phyloP scores from a whole-genome alignment of 2,329 filamentous ascomycete genomes.

The Coniella lustricola region DNA sequence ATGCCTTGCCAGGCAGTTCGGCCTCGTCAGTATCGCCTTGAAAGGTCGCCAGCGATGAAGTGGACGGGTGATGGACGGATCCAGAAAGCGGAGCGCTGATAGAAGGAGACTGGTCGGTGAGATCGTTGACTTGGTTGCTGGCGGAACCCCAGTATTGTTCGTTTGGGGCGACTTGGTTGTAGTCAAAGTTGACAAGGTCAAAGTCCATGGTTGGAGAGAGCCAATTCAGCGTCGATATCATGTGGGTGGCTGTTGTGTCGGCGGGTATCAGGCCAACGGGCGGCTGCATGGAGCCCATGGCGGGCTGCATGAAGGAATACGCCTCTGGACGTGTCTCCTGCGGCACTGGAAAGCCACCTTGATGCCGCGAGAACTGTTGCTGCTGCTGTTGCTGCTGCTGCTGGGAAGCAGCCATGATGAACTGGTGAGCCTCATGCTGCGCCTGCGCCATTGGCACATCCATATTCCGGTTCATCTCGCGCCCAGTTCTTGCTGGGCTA shows the following conservation, averaged over 20 bases:
- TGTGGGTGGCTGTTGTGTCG: slow-evolving; percentile 3
- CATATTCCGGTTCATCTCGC: neutral
- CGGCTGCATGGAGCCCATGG: neutral
- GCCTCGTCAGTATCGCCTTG: neutral
- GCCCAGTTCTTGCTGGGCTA: neutral
- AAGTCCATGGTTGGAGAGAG: slow-evolving; percentile 12
- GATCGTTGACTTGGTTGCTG: neutral
- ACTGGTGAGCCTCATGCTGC: too few species aligned
- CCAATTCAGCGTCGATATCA: slow-evolving; percentile 12
- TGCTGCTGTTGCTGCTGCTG: neutral
- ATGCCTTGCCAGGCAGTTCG: slow-evolving; percentile 1
- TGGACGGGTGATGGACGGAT: neutral
- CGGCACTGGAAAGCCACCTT: too few species aligned
- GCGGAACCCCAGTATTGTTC: slow-evolving; percentile 9
- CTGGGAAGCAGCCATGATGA: neutral
- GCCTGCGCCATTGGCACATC: too few species aligned
- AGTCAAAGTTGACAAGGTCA: slow-evolving; percentile 5
- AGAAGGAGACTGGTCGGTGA: neutral
- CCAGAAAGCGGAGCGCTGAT: neutral
- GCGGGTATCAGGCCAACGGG: neutral
- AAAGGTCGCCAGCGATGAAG: neutral
- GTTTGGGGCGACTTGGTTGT: slow-evolving; percentile 3
- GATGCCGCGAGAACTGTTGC: too few species aligned
- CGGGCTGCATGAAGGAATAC: neutral
- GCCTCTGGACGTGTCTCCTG: neutral